These are phyloP conservation scores for Cucurbita pepo DNA, from an alignment of 306 rosid genomes.

Conservation along the genomic window DNA sequence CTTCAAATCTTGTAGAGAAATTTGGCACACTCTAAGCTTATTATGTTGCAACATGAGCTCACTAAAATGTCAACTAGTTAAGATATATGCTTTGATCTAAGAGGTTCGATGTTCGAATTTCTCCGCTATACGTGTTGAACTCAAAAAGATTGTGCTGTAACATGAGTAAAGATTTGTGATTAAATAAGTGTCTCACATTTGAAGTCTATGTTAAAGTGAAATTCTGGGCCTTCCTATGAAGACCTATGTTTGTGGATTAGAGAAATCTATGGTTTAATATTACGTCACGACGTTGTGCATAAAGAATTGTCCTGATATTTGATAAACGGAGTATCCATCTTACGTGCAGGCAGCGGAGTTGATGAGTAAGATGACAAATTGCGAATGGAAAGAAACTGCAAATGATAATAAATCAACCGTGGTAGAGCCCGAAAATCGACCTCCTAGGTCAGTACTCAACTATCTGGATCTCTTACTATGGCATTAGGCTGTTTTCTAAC, in stretches of 20 bases:
- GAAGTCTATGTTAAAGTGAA: not conserved
- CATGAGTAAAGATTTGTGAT: not conserved
- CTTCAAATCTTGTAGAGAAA: not conserved
- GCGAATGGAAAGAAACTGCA: slow-evolving; percentile 7
- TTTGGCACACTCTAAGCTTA: too few species aligned
- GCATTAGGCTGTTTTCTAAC: not conserved
- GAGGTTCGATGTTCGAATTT: too few species aligned
- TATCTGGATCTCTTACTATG: not conserved
- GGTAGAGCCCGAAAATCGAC: slow-evolving; percentile 26
- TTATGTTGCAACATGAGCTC: not conserved
- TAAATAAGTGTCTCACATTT: not conserved
- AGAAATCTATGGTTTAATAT: not conserved
- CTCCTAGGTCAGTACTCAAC: slow-evolving; percentile 34
- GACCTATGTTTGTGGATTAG: not conserved
- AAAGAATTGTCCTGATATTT: not conserved
- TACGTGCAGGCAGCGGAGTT: slow-evolving; percentile 60
- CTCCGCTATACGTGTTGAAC: too few species aligned
- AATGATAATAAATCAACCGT: slow-evolving; percentile 31
- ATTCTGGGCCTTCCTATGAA: not conserved
- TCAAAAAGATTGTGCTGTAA: not conserved
- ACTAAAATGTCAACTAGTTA: too few species aligned
- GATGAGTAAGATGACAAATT: slow-evolving; percentile 49
- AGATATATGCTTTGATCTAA: too few species aligned
- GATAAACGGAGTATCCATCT: not conserved
- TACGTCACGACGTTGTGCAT: not conserved